phyloP scores from a whole-genome alignment of 352 stramenopile species.

The Aphanomyces cochlioides region DNA sequence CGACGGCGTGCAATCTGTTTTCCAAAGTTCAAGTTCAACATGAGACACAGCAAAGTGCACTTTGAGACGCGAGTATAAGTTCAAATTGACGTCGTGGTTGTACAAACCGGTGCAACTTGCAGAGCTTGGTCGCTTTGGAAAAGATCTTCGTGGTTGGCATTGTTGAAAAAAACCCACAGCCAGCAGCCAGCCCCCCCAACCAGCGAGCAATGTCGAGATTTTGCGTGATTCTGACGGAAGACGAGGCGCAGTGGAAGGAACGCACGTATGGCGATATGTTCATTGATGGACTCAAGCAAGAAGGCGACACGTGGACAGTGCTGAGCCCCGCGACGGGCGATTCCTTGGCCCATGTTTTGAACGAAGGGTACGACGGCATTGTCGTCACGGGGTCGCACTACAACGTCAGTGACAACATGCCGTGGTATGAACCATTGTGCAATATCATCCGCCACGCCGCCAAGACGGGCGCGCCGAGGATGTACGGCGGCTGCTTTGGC shows the following conservation, averaged over 20 bases:
- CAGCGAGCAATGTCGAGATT: neutral
- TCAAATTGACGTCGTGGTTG: no score
- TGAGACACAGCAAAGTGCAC: no score
- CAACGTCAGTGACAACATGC: conserved; percentile 11
- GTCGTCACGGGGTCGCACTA: conserved; percentile 12
- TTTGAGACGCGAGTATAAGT: no score
- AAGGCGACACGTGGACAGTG: conserved; percentile 12
- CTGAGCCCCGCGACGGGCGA: neutral
- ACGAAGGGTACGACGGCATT: conserved; percentile 10
- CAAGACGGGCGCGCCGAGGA: neutral
- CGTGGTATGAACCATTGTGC: conserved; percentile 4
- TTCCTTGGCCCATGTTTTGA: neutral
- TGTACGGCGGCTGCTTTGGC: conserved; percentile 17
- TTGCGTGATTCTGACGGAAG: conserved; percentile 15
- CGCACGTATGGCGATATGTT: conserved; percentile 11
- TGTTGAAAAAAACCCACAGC: no score
- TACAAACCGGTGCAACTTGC: no score
- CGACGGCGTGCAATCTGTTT: no score
- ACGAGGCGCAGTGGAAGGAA: conserved; percentile 3
- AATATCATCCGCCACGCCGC: conserved; percentile 5
- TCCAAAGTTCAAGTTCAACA: no score
- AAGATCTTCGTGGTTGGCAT: no score
- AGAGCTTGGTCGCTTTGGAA: no score
- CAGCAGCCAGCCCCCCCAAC: no score
- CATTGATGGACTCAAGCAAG: neutral